Evolutionary conservation across 2,329 filamentous ascomycete genomes (phyloP).

Genomic region (Lachnellula suecica): DNA sequence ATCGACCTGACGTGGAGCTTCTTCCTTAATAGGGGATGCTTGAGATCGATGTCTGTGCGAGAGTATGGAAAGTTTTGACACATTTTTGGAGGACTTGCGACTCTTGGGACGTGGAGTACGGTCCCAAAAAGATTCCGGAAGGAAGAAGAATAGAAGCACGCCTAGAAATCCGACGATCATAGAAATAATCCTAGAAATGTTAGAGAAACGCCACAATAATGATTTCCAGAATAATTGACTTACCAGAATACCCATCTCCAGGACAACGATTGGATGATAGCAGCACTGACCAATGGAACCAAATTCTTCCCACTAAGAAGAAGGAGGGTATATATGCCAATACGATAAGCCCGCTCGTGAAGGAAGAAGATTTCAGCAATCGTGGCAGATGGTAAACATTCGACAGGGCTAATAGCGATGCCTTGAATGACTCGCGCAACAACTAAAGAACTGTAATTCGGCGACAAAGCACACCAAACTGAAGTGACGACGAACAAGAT

Average conservation of each 20-base stretch:
- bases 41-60: conserved; percentile 10
- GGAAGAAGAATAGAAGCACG: conserved; percentile 79
- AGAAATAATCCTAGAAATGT: conserved; percentile 66
- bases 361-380: conserved; percentile 97
- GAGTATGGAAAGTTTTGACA: conserved; percentile 20
- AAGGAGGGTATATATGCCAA: conserved; percentile 90
- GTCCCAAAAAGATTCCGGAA: conserved; percentile 96
- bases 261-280: conserved; percentile 70
- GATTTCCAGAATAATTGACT: conserved; percentile 28
- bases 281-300: conserved; percentile 82
- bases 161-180: conserved; percentile 74
- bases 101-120: conserved; percentile 58
- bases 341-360: conserved; percentile 87
- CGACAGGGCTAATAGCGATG: conserved; percentile 83
- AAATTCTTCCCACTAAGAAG: conserved; percentile 90
- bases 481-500: conserved; percentile 75
- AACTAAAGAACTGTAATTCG: conserved; percentile 75
- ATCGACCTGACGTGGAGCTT: not conserved
- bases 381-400: conserved; percentile 89
- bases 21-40: not conserved
- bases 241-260: conserved; percentile 94
- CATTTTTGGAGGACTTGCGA: conserved; percentile 13
- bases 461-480: conserved; percentile 85
- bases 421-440: conserved; percentile 85
- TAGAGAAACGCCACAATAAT: conserved; percentile 11